Base-by-base conservation (phyloP, 176 grass and related monocot species). In the Triticum aestivum region DNA sequence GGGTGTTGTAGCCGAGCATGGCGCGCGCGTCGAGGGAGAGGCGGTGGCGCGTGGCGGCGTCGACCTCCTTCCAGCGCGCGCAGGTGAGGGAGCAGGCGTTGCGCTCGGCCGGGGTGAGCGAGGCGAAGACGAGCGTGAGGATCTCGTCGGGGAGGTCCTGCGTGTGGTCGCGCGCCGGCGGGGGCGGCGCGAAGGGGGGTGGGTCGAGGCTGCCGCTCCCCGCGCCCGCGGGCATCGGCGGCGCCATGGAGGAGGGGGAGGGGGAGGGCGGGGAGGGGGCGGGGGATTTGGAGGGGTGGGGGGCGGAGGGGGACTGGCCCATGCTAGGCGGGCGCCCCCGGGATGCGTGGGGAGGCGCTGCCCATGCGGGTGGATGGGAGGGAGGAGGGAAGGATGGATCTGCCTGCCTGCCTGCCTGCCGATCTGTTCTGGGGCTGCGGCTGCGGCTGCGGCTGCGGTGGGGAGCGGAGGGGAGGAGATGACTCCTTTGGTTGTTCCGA, bases 81-180 rank as follows among this genome's bases (percentile, higher is more conserved):
- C 93, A 98, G 52, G 88, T 85, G 21, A 96, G 86, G 70, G 96
- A 92, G 90, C 93, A 96, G 18, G 87, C 78, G 67, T 86, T 96
- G 75, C 97, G 92, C 63, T 94, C 97, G 58, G 77, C 10, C 5
- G 94, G 71, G 11, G 79, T 42, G 54, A 99, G 94, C 37, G 86
- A 89, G 4, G 86, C 86, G 77, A 99, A 94, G 63, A 99, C 80
- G 71, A 99, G 64, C 35, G 87, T 82, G 17, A 99, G 87, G 80
- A 94, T 89, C 78, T 99, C 92, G 83, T 99, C 92, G 21, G 97
- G 97, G 2, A 99, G 94, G 87, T 96, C 94, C 72, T 88, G 74
- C 64, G 94, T 99, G 90, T 92, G 70, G 85, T 99, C 97, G 45
- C 87, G 61, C 5, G 42, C 4, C 4, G 91, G 77, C 32, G 74